Evolutionary conservation across 352 stramenopile species (phyloP).

Genomic region (Phytophthora pini): DNA sequence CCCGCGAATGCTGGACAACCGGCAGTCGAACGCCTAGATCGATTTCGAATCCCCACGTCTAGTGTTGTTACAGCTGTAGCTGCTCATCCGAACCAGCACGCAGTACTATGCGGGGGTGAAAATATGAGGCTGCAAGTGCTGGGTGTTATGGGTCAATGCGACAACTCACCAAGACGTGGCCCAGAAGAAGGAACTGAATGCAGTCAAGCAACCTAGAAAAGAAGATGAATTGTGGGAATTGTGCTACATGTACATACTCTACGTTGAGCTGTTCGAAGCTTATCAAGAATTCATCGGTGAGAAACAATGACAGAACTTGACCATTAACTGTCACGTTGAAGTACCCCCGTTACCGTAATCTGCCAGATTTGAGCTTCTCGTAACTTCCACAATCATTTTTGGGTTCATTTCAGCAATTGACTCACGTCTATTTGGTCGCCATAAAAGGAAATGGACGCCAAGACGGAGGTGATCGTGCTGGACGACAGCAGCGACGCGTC

Average conservation of each 20-base stretch:
- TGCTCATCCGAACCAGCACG: slow-evolving; percentile 49
- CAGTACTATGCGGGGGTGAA: slow-evolving; percentile 56
- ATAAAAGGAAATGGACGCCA: slow-evolving; percentile 9
- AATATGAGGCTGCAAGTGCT: slow-evolving; percentile 49
- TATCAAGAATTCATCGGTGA: background rate
- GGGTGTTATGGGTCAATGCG: slow-evolving; percentile 18
- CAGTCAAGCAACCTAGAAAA: background rate
- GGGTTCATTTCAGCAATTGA: no score
- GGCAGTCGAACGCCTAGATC: slow-evolving; percentile 45
- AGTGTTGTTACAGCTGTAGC: slow-evolving; percentile 55
- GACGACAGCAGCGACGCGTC: slow-evolving; percentile 38
- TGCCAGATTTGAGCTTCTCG: background rate
- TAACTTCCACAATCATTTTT: slow-evolving; percentile 4
- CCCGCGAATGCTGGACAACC: slow-evolving; percentile 1
- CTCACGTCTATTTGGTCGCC: background rate
- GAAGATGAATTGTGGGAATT: background rate
- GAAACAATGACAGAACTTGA: background rate
- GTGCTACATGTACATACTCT: no score
- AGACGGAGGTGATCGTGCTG: slow-evolving; percentile 39
- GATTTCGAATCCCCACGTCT: slow-evolving; percentile 57
- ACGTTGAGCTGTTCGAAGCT: no score
- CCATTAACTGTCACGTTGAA: background rate
- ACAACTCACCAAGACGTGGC: background rate
- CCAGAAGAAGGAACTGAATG: background rate
- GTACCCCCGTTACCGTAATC: background rate